Base-by-base conservation (phyloP, 441 rosid genomes). In the Bocquillonia castaneifolia region DNA sequence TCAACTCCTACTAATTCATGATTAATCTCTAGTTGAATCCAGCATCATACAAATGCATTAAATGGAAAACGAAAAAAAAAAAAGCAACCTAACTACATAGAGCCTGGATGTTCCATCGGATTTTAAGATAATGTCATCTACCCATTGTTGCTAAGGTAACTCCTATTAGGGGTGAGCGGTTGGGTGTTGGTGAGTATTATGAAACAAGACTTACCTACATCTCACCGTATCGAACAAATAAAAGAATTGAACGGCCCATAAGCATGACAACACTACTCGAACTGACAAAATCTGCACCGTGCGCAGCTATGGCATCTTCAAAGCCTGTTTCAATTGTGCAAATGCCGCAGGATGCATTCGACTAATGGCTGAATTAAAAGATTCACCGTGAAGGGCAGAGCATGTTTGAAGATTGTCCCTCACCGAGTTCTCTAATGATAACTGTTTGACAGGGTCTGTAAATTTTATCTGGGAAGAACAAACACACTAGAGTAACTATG, bases 341-440 rank as follows among this genome's bases (percentile, higher is more conserved):
- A 92, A 77, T 67, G 98, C 85, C 7, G 99, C 73, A 20, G 98
- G 89, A 78, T 92, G 97, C 85, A 95, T 92, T 76, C 92, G 83
- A 72, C 83, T 60, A 17, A 92, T 86, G 63, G 89, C 85, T 37
- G 90, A 75, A 78, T 89, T 84, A 58, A 94, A 95, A 39, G 93
- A 83, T 71, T 92, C 96, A 37, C 97, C 98, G 60, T 95, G 99
- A 71, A 95, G 84, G 51, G 85, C 70, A 29, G 92, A 81, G 79
- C 98, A 95, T 15, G 88, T 85, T 77, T 86, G 95, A 74, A 92
- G 95, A 71, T 95, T 92, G 37, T 92, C 96, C 75, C 93, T 81
- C 73, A 89, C 90, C 2, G 83, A 87, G 72, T 77, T 89, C 84
- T 90, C 97, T 68, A 94, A 66, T 13, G 99, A 86, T 76, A 88